Evolutionary conservation across 495 filamentous ascomycete species (phyloP).

Genomic region (Cenococcum geophilum): DNA sequence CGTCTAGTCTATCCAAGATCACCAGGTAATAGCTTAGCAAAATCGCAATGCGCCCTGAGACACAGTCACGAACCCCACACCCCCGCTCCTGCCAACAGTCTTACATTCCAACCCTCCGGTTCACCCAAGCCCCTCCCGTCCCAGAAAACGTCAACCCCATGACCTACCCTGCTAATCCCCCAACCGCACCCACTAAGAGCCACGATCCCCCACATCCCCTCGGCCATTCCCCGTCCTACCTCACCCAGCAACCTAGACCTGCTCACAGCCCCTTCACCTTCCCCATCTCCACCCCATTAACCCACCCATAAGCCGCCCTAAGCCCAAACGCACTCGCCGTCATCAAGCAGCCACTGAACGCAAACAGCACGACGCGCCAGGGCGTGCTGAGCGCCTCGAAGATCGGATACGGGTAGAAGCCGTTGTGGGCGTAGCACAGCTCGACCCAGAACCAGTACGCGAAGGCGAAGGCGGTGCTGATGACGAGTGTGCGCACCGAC

Average conservation of each 20-base stretch:
- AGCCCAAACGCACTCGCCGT: conserved; percentile 58
- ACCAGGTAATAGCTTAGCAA: not conserved
- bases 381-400: conserved; percentile 57
- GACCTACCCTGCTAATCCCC: too few species aligned
- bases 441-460: conserved; percentile 89
- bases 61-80: not conserved
- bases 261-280: conserved; percentile 4
- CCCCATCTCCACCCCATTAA: conserved; percentile 55
- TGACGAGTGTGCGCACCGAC: conserved; percentile 46
- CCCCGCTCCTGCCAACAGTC: not conserved
- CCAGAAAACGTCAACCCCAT: too few species aligned
- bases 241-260: not conserved
- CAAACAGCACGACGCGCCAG: conserved; percentile 63
- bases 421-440: conserved; percentile 65
- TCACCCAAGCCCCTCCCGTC: too few species aligned
- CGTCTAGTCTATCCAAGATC: not conserved
- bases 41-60: not conserved
- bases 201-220: too few species aligned
- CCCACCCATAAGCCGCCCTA: conserved; percentile 58
- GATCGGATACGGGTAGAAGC: conserved; percentile 87
- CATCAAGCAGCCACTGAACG: conserved; percentile 64
- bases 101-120: not conserved
- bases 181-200: too few species aligned
- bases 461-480: conserved; percentile 61
- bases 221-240: too few species aligned